Evolutionary conservation across 2,329 filamentous ascomycete genomes (phyloP), one percentile per base, ranked within the genome.

Genomic region (Emergomyces orientalis): DNA sequence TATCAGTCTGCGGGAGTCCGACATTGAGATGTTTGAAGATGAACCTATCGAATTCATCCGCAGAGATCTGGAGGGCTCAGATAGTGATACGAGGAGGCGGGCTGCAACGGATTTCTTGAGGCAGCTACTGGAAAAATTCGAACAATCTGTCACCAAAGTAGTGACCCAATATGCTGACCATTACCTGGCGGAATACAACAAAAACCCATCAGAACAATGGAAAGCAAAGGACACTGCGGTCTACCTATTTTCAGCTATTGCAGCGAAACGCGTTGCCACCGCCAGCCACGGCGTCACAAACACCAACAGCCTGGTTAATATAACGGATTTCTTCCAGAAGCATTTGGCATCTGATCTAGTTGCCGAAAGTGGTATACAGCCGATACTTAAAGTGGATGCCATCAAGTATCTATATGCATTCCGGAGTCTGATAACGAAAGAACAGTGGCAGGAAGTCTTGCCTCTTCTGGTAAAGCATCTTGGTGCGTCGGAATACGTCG

Each of bases 331-430:
- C 77, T 97, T 99, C 80, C 88, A 96, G 73, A 89, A 89, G 66
- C 85, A 97, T 74, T 88, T 99, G 70, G 93, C 93, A 13, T 83
- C 86, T n/a, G 94, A 99, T 74, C 81, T 99, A 49, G 81, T 96
- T 65, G 82, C 84, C n/a, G 81, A 85, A 41, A 80, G 83, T 37
- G 83, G 82, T 2, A 84, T 88, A 0, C 85, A 96, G 69, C 88
- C 91, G 9, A 92, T 99, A 64, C 82, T 96, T 69, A 96, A 96
- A 79, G 93, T 99, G 19, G 94, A 97, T 75, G 93, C 93, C 22
- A 96, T 99, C 81, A 99, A 97, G 76, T 99, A 92, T 74, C 84
- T 99, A 47, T 96, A 99, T 80, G 90, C 89, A 54, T 99, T 99
- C 85, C 88, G 94, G 70, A 96, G 91, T 73, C 91, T 97, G 72